These are phyloP conservation scores for Rosa multiflora DNA, from an alignment of 306 rosid genomes.

Conservation along the genomic window DNA sequence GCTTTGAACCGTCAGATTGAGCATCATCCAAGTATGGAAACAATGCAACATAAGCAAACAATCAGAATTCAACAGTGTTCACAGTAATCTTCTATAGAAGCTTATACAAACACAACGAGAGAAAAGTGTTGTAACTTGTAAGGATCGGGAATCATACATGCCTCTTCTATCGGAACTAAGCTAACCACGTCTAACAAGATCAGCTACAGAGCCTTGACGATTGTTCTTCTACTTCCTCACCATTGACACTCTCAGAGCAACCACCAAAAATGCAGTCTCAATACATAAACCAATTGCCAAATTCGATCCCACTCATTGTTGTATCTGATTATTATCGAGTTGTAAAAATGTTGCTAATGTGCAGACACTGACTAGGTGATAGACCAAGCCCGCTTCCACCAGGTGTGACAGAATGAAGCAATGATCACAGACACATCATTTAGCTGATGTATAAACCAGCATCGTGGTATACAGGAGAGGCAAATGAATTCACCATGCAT, in stretches of 20 bases:
- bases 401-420: too few relatives aligned
- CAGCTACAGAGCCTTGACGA: conserved; percentile 89
- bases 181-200: conserved; percentile 93
- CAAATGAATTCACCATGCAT: too few relatives aligned
- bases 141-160: conserved; percentile 68
- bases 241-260: conserved; percentile 35
- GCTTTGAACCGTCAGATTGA: conserved; percentile 55
- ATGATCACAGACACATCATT: too few relatives aligned
- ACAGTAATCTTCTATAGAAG: not conserved
- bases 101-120: too few relatives aligned
- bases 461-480: too few relatives aligned
- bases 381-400: too few relatives aligned
- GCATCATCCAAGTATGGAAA: conserved; percentile 1
- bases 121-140: too few relatives aligned
- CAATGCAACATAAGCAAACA: not conserved
- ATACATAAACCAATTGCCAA: conserved; percentile 61
- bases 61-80: not conserved
- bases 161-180: conserved; percentile 97
- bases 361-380: not conserved
- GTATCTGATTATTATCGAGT: conserved; percentile 29
- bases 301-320: conserved; percentile 38
- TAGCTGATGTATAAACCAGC: too few relatives aligned
- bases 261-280: conserved; percentile 49
- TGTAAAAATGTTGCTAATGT: not conserved
- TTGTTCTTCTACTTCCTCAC: conserved; percentile 44